Evolutionary conservation across 1,139 yeast species (phyloP).

Genomic region (Pichia inconspicua): DNA sequence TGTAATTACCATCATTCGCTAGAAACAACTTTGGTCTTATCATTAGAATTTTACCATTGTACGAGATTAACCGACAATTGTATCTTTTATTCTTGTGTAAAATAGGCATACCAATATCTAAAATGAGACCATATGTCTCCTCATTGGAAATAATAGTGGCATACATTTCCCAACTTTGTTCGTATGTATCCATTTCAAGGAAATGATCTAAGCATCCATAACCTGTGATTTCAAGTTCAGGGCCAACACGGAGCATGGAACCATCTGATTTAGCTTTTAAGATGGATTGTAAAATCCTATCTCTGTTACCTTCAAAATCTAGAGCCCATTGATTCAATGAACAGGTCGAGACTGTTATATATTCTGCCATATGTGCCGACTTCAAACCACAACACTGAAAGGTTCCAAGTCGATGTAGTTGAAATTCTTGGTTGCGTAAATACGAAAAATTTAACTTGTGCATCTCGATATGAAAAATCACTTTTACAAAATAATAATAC

Average conservation of each 20-base stretch:
- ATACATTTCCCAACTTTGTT: constrained; percentile 93
- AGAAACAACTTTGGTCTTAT: constrained; percentile 89
- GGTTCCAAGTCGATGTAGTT: not conserved
- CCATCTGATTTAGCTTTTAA: constrained; percentile 63
- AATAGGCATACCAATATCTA: constrained; percentile 94
- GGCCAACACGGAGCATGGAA: constrained; percentile 87
- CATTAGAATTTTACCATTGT: constrained; percentile 67
- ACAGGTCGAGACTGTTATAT: constrained; percentile 53
- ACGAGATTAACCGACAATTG: constrained; percentile 81
- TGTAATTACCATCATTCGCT: constrained; percentile 95
- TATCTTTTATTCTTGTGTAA: constrained; percentile 80
- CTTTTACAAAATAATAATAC: no score
- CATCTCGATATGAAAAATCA: no score
- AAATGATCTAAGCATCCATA: constrained; percentile 96
- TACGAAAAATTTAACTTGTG: no score
- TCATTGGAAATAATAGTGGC: constrained; percentile 60
- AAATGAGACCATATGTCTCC: constrained; percentile 64
- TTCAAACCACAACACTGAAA: not conserved
- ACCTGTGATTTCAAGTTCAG: constrained; percentile 91
- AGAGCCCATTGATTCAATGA: constrained; percentile 97
- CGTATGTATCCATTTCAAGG: constrained; percentile 77
- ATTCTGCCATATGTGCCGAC: constrained; percentile 39
- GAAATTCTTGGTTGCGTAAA: no score
- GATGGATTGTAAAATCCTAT: constrained; percentile 79
- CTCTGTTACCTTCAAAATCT: constrained; percentile 95